These are phyloP conservation scores for Penstemon eatonii DNA, from an alignment of 257 asterid species.

Conservation along the genomic window DNA sequence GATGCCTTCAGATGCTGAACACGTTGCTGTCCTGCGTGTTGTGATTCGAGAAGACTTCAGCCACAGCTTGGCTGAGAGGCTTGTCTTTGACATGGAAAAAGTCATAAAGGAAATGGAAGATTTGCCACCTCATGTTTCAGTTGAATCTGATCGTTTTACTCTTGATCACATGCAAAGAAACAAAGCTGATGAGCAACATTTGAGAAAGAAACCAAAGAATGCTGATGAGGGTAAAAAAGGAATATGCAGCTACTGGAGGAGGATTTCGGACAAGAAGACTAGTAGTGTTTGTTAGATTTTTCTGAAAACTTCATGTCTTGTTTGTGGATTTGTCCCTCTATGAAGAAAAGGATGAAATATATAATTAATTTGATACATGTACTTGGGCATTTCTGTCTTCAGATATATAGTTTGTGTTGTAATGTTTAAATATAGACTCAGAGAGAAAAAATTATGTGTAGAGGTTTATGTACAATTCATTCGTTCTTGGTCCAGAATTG, in stretches of 20 bases:
- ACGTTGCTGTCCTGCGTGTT: constrained; percentile 55
- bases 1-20: constrained; percentile 74
- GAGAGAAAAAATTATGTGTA: too few species aligned
- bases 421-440: too few species aligned
- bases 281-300: constrained; percentile 54
- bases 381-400: too few species aligned
- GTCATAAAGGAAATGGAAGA: constrained; percentile 55
- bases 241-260: constrained; percentile 55
- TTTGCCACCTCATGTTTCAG: constrained; percentile 38
- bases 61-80: constrained; percentile 62
- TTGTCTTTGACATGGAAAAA: constrained; percentile 46
- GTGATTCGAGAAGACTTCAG: constrained; percentile 75
- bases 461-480: too few species aligned
- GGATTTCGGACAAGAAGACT: constrained; percentile 50
- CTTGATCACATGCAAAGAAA: constrained; percentile 23
- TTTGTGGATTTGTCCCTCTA: too few species aligned
- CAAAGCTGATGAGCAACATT: constrained; percentile 10
- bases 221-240: constrained; percentile 36
- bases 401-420: too few species aligned
- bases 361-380: too few species aligned
- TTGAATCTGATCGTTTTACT: constrained; percentile 33
- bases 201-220: constrained; percentile 25
- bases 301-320: neutral
- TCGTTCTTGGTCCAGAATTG: too few species aligned
- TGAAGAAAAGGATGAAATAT: too few species aligned